Evolutionary conservation across 768 basidiomycete genomes (phyloP).

Genomic region (Auriscalpium orientale): DNA sequence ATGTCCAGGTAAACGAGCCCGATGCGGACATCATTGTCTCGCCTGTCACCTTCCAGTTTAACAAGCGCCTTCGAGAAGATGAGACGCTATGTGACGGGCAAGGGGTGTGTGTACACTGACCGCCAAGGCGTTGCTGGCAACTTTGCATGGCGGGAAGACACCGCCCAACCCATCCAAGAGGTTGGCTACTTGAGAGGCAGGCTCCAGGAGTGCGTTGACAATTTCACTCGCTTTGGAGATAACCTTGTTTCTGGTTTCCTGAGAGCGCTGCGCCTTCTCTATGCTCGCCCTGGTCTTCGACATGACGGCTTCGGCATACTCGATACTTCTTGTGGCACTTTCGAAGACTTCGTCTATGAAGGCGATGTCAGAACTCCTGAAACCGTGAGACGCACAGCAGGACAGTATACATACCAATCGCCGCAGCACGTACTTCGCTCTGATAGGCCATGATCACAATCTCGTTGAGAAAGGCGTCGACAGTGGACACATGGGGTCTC

Average conservation of each 20-base stretch:
- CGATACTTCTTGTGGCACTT: conserved; percentile 1
- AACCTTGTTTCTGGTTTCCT: conserved; percentile 5
- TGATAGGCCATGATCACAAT: no score
- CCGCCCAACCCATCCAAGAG: conserved; percentile 6
- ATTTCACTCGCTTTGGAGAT: conserved; percentile 9
- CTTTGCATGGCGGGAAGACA: conserved; percentile 5
- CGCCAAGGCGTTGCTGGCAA: background rate
- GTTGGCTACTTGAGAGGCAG: conserved; percentile 9
- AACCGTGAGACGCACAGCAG: background rate
- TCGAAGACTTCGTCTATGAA: background rate
- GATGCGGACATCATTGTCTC: conserved; percentile 8
- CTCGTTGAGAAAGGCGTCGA: no score
- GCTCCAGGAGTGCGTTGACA: conserved; percentile 9
- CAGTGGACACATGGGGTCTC: no score
- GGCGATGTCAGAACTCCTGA: no score
- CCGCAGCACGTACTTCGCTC: no score
- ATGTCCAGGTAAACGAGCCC: conserved; percentile 4
- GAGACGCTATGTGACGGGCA: background rate
- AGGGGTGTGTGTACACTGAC: background rate
- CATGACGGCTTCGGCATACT: conserved; percentile 5
- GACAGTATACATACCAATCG: background rate
- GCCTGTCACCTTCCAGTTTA: conserved; percentile 4
- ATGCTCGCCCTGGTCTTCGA: background rate
- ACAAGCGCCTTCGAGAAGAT: background rate
- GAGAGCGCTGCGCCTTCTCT: conserved; percentile 3